Percentiles rank a stretch among this genome's conserved stretches.
These are phyloP conservation scores for Eruca vesicaria DNA, from an alignment of 441 rosid genomes.

Conservation along the genomic window DNA sequence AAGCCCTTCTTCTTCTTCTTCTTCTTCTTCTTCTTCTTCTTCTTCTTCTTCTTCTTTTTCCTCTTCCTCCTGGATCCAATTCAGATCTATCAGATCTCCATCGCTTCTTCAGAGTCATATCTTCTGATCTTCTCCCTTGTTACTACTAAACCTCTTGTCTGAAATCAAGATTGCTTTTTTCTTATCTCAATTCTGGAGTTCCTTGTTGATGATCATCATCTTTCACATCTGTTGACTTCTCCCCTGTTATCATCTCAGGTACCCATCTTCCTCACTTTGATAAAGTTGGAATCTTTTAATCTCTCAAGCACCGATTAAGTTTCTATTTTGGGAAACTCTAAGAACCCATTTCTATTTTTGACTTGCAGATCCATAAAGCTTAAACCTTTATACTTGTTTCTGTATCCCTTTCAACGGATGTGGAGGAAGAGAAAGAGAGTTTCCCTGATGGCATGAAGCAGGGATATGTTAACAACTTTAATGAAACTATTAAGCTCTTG, in stretches of 20 bases:
- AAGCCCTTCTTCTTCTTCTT: neutral
- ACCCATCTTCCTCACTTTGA: neutral
- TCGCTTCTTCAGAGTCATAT: neutral
- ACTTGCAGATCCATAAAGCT: slow-evolving; percentile 9
- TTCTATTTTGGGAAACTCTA: neutral
- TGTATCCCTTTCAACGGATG: slow-evolving; percentile 18
- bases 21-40: neutral
- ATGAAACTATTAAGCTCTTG: slow-evolving; percentile 54
- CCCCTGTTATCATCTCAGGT: slow-evolving; percentile 30
- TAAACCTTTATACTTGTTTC: neutral
- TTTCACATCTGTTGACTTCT: slow-evolving; percentile 14
- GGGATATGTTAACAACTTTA: slow-evolving; percentile 62
- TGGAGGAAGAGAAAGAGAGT: slow-evolving; percentile 29
- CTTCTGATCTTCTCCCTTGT: neutral
- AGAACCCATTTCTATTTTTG: neutral
- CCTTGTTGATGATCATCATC: neutral
- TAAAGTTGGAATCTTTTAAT: slow-evolving; percentile 6
- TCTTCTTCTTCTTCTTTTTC: neutral
- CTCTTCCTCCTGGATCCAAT: neutral
- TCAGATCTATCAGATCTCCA: slow-evolving; percentile 16
- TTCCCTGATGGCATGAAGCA: slow-evolving; percentile 56
- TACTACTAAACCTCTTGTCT: neutral
- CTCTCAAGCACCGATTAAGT: neutral
- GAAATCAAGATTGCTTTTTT: slow-evolving; percentile 10
- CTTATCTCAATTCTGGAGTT: neutral